Evolutionary conservation across 139 green algal genomes (phyloP).

Genomic region (Dunaliella sp.): DNA sequence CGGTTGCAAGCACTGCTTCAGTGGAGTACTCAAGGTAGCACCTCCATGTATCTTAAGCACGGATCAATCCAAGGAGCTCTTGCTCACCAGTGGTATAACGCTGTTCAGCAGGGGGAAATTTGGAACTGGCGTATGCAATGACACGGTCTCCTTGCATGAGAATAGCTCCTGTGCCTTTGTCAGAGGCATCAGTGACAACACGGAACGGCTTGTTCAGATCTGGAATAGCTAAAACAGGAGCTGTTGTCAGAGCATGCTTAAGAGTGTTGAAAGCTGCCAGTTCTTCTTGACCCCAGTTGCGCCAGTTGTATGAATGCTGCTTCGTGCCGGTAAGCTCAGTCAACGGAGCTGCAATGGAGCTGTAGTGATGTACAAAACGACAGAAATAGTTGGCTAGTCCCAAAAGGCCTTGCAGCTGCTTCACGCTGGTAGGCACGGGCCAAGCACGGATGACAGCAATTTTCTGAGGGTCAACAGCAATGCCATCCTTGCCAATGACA

Average conservation of each 20-base stretch:
- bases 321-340: conserved; percentile 30
- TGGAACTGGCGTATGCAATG: neutral
- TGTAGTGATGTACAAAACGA: conserved; percentile 40
- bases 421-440: conserved; percentile 24
- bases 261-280: neutral
- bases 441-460: conserved; percentile 36
- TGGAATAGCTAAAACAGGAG: conserved; percentile 24
- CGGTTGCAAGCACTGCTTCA: conserved; percentile 8
- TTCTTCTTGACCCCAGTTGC: neutral
- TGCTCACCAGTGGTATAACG: conserved; percentile 18
- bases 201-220: conserved; percentile 20
- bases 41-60: conserved; percentile 17
- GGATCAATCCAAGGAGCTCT: conserved; percentile 30
- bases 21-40: neutral
- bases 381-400: conserved; percentile 57
- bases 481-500: conserved; percentile 26
- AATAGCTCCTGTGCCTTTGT: conserved; percentile 24
- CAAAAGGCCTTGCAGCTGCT: conserved; percentile 45
- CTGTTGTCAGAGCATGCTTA: conserved; percentile 9
- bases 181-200: conserved; percentile 28
- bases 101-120: neutral
- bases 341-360: conserved; percentile 35
- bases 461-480: conserved; percentile 41
- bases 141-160: conserved; percentile 26
- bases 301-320: conserved; percentile 14